Conservation (phyloP, 2,329 filamentous ascomycete species). For the Epichloe coenophiala region DNA sequence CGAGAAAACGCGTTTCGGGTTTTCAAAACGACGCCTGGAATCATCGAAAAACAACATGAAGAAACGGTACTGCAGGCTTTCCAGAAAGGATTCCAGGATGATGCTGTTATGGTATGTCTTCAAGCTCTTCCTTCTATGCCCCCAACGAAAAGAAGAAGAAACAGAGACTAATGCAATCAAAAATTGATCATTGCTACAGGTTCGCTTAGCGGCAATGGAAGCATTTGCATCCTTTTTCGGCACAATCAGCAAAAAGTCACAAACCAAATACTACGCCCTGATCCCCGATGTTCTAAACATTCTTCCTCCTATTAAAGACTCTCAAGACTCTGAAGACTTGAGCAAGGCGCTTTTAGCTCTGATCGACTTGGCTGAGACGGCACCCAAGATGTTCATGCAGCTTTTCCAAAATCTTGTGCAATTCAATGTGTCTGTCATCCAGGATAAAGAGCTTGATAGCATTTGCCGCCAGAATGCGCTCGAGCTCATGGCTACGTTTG, state of each 20-base stretch:
- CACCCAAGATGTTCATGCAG: constrained; percentile 92
- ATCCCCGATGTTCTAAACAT: constrained; percentile 90
- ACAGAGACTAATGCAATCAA: too few species aligned
- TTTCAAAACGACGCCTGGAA: constrained; percentile 84
- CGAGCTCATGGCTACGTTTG: constrained; percentile 95
- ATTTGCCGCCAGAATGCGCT: constrained; percentile 86
- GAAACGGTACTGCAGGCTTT: constrained; percentile 82
- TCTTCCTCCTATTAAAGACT: constrained; percentile 84
- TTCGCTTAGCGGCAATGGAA: constrained; percentile 88
- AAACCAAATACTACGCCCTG: constrained; percentile 75
- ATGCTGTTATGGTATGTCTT: constrained; percentile 55
- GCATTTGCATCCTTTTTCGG: constrained; percentile 95
- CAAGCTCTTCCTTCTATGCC: neutral
- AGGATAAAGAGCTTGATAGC: constrained; percentile 88
- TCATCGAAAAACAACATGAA: constrained; percentile 93
- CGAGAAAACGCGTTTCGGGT: constrained; percentile 90
- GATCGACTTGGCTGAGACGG: constrained; percentile 88
- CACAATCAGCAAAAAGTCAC: constrained; percentile 74
- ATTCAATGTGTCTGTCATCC: constrained; percentile 85
- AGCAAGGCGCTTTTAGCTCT: constrained; percentile 82
- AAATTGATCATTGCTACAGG: constrained; percentile 31
- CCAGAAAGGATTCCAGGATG: constrained; percentile 82
- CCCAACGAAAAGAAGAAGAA: neutral
- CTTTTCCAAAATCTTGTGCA: constrained; percentile 88
- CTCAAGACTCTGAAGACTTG: constrained; percentile 78